A percentile compares a stretch with the other conserved stretches of the same genome.
These are phyloP conservation scores for Hydrangea macrophylla DNA, from an alignment of 148 eudicot genomes.

Conservation along the genomic window DNA sequence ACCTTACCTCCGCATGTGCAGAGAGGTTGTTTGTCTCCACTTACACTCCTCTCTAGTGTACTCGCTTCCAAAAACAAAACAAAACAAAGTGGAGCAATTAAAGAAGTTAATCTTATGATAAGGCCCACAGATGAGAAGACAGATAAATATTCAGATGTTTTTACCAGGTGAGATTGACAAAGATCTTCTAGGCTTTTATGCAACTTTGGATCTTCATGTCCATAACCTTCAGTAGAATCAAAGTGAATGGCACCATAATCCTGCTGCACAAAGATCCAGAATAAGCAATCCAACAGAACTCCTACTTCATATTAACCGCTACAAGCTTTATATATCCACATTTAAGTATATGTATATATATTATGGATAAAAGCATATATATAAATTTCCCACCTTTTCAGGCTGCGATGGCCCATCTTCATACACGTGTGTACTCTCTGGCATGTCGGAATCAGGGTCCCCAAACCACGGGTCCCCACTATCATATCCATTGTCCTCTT, in stretches of 20 bases:
- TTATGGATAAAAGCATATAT: not conserved
- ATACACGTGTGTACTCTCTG: constrained; percentile 48
- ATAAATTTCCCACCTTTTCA: constrained; percentile 44
- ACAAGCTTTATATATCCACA: not conserved
- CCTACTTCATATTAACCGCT: not conserved
- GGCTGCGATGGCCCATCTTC: constrained; percentile 39
- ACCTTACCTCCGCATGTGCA: too few species aligned
- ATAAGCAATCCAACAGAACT: constrained; percentile 14
- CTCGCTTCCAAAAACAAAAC: too few species aligned
- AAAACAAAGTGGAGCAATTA: not conserved
- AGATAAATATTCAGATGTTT: constrained; percentile 13
- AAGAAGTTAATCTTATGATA: not conserved
- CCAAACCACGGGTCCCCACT: constrained; percentile 48
- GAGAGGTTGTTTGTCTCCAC: not conserved
- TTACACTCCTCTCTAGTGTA: too few species aligned
- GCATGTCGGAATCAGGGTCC: constrained; percentile 66
- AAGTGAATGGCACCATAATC: constrained; percentile 36
- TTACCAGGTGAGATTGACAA: constrained; percentile 85
- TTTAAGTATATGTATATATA: too few species aligned
- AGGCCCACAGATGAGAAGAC: not conserved
- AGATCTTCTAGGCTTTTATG: constrained; percentile 88
- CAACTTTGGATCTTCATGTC: constrained; percentile 44
- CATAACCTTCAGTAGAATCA: constrained; percentile 28
- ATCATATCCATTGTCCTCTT: constrained; percentile 41
- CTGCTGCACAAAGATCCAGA: constrained; percentile 50